Evolutionary conservation across 2,329 filamentous ascomycete species (phyloP).

Genomic region (Juglanconis juglandina): DNA sequence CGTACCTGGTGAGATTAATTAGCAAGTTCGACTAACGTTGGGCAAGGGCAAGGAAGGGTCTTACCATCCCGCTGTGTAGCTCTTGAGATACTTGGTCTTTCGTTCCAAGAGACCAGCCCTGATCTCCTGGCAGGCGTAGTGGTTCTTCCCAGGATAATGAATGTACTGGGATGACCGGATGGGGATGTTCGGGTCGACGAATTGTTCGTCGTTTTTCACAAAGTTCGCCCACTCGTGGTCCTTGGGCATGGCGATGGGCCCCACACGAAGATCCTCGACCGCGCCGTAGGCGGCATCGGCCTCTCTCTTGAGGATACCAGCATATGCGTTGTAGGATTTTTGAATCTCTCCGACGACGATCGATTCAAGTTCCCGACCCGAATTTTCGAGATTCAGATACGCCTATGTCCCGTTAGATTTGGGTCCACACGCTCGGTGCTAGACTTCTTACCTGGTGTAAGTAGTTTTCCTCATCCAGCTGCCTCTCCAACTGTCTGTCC

Average conservation of each 20-base stretch:
- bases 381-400: slow-evolving; percentile 89
- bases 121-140: slow-evolving; percentile 78
- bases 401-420: slow-evolving; percentile 53
- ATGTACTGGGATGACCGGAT: slow-evolving; percentile 78
- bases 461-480: slow-evolving; percentile 97
- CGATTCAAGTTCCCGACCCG: slow-evolving; percentile 88
- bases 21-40: neutral
- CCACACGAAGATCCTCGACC: slow-evolving; percentile 76
- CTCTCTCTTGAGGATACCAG: slow-evolving; percentile 86
- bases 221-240: slow-evolving; percentile 89
- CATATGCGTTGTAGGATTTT: slow-evolving; percentile 93
- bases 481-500: slow-evolving; percentile 85
- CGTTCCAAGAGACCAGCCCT: slow-evolving; percentile 88
- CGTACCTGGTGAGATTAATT: slow-evolving; percentile 63
- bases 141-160: slow-evolving; percentile 84
- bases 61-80: slow-evolving; percentile 92
- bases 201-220: slow-evolving; percentile 74
- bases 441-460: slow-evolving; percentile 70
- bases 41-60: slow-evolving; percentile 25
- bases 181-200: slow-evolving; percentile 80
- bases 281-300: slow-evolving; percentile 76
- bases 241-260: slow-evolving; percentile 88
- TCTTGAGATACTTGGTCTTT: slow-evolving; percentile 98
- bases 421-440: neutral
- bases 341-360: slow-evolving; percentile 98